Evolutionary conservation across 192 early-diverging fungal species (phyloP), one percentile per base, ranked within the genome.

Genomic region (Coemansia sp.): DNA sequence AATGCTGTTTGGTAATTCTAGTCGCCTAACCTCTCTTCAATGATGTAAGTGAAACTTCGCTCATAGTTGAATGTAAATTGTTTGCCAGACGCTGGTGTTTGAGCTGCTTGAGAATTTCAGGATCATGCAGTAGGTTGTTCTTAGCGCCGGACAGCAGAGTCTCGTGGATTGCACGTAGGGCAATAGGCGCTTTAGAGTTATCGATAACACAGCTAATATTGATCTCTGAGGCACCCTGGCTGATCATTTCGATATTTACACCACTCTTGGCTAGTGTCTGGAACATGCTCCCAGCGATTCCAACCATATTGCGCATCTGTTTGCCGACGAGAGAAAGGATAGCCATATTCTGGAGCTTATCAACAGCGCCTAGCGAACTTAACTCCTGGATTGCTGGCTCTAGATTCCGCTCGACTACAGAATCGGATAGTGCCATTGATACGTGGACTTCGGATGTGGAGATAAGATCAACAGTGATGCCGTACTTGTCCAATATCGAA

Each of bases 191-290:
- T 48, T 84, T 84, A 58, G 74, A 55, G 57, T 91, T 88, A 27
- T 90, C 85, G 74, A 99, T 94, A 8, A 99, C 94, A 64, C 97
- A 99, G 21, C 90, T 93, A 64, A 99, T 99, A 74, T 99, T 99
- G 71, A 99, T 98, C 78, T 99, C 97, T 9, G 89, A 92, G 3
- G 97, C 93, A 34, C 97, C 97, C 80, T 99, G 97, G 16, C 92
- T 94, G 53, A 99, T 99, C 97, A 99, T 99, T 78, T 99, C 97
- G 71, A 99, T 97, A 70, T 99, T 99, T 65, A 99, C 89, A 60
- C 86, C 80, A 49, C 90, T 86, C 52, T 86, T 88, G 16, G 94
- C 93, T 38, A 99, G 79, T 3, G 91, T 93, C 56, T 83, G 83
- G 76, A 99, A 99, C 95, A 99, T 98, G 69, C 83, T 86, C 24